Percentiles rank a stretch among this genome's conserved stretches.
These are phyloP conservation scores for Azolla pinnata DNA, from an alignment of 75 land plant genomes.

Conservation along the genomic window DNA sequence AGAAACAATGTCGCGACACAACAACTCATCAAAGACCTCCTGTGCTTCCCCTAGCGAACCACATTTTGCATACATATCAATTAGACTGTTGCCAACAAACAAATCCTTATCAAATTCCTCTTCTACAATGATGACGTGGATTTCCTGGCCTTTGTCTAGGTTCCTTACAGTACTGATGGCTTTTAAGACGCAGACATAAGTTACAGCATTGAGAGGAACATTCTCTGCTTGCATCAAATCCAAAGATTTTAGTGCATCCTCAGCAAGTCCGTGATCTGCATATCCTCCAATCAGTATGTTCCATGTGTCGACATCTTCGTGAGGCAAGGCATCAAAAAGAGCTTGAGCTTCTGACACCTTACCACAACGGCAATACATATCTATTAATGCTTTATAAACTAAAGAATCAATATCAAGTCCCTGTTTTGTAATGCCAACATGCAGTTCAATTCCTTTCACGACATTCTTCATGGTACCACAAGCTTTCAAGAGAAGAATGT, in stretches of 20 bases:
- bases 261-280: background rate
- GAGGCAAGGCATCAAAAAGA: slow-evolving; percentile 37
- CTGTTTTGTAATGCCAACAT: slow-evolving; percentile 22
- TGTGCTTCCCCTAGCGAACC: slow-evolving; percentile 6
- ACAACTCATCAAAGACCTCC: slow-evolving; percentile 12
- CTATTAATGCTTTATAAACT: slow-evolving; percentile 30
- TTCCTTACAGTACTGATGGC: background rate
- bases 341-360: slow-evolving; percentile 20
- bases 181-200: background rate
- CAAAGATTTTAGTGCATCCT: background rate
- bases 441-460: slow-evolving; percentile 33
- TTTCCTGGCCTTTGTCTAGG: background rate
- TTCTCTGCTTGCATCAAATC: slow-evolving; percentile 7
- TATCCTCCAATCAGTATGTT: slow-evolving; percentile 25
- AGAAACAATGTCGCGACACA: slow-evolving; percentile 2
- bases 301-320: slow-evolving; percentile 12
- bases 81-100: slow-evolving; percentile 6
- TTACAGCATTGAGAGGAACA: background rate
- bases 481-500: slow-evolving; percentile 39
- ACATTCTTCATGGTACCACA: slow-evolving; percentile 43
- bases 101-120: slow-evolving; percentile 1
- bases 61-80: slow-evolving; percentile 19
- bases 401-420: slow-evolving; percentile 22
- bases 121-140: background rate
- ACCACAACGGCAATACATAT: slow-evolving; percentile 37